A percentile compares a stretch with the other conserved stretches of the same genome.
phyloP scores from a whole-genome alignment of 2,329 filamentous ascomycete species.

The Knoxdaviesia capensis region DNA sequence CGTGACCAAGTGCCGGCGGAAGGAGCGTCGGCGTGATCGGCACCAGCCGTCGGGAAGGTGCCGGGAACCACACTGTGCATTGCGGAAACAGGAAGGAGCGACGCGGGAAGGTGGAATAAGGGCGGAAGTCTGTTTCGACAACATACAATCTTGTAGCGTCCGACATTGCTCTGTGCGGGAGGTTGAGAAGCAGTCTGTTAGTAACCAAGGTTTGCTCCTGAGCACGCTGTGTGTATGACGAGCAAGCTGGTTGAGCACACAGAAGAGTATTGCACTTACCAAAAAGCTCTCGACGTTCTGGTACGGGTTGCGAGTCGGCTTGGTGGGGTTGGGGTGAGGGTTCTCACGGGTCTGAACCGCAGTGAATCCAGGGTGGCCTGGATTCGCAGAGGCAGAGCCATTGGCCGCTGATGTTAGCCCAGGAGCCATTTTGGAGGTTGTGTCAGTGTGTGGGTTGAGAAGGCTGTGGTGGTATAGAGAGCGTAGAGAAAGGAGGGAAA shows the following conservation, averaged over 20 bases:
- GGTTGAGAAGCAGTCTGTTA: too few relatives aligned
- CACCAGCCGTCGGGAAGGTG: too few relatives aligned
- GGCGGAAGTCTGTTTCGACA: background rate
- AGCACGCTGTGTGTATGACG: background rate
- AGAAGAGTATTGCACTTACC: slow-evolving; percentile 2
- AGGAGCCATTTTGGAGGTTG: slow-evolving; percentile 2
- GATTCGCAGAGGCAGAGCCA: slow-evolving; percentile 1
- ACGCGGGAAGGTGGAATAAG: background rate
- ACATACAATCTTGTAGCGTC: slow-evolving; percentile 45
- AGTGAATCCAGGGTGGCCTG: slow-evolving; percentile 5
- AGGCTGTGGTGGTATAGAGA: background rate
- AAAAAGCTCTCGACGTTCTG: slow-evolving; percentile 52
- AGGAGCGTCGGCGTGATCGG: too few relatives aligned
- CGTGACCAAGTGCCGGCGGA: too few relatives aligned
- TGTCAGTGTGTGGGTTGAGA: slow-evolving; percentile 1
- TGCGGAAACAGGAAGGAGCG: background rate
- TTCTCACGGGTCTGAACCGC: slow-evolving; percentile 5
- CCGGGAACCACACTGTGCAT: background rate
- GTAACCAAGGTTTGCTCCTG: too few relatives aligned
- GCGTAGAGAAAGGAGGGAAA: background rate
- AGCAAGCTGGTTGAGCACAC: background rate
- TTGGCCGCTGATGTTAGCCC: background rate
- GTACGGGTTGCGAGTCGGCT: slow-evolving; percentile 24
- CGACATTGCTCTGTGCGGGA: slow-evolving; percentile 30
- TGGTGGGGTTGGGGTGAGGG: slow-evolving; percentile 5